phyloP scores from a whole-genome alignment of 2,329 filamentous ascomycete genomes.

The Chrysoporthe cubensis region DNA sequence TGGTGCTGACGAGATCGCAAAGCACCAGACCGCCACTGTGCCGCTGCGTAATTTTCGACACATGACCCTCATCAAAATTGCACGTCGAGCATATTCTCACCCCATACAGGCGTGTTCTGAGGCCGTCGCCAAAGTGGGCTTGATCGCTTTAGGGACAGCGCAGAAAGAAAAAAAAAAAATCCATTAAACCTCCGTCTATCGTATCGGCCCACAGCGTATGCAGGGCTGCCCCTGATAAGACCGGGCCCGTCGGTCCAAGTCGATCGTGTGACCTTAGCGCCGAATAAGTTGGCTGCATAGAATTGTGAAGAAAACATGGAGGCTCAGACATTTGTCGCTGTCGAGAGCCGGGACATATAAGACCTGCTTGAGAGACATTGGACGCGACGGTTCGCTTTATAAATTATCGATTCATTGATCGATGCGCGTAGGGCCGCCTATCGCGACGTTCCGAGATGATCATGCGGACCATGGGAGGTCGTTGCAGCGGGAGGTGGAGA shows the following conservation, averaged over 20 bases:
- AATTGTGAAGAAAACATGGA: not conserved
- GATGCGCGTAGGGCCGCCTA: not conserved
- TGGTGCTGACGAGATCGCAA: not conserved
- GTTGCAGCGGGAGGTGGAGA: not conserved
- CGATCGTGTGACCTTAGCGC: constrained; percentile 16
- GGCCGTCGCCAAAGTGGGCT: not conserved
- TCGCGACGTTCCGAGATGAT: not conserved
- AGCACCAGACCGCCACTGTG: not conserved
- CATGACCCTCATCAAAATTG: not conserved
- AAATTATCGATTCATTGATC: not conserved
- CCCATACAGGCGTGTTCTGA: not conserved
- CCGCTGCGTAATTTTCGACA: not conserved
- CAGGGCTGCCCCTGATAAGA: constrained; percentile 8
- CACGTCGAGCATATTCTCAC: not conserved
- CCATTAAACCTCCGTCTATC: constrained; percentile 4
- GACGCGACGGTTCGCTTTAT: not conserved
- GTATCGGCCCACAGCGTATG: not conserved
- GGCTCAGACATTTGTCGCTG: not conserved
- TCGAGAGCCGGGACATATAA: not conserved
- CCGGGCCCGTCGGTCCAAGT: constrained; percentile 14
- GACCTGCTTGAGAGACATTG: not conserved
- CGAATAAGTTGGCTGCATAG: not conserved
- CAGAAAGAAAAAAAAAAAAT: not conserved
- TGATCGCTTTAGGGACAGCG: not conserved
- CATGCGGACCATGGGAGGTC: not conserved